Percentiles rank a stretch among this genome's conserved stretches.
These are phyloP conservation scores for Saturnispora silvae DNA, from an alignment of 805 yeast genomes.

Conservation along the genomic window DNA sequence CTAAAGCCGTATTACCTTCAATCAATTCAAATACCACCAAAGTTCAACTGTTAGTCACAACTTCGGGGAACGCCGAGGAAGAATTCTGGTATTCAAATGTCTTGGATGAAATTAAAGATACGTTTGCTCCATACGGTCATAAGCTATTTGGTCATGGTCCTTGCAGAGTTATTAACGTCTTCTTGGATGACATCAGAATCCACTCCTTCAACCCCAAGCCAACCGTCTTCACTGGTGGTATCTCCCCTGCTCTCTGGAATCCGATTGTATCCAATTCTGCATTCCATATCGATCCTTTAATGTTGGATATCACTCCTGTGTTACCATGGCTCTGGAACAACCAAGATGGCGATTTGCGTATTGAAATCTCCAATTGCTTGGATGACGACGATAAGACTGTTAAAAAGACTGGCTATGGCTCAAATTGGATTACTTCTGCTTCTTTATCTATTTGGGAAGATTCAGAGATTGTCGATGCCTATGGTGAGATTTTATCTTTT, in stretches of 20 bases:
- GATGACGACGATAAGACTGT: conserved; percentile 27
- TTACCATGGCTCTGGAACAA: conserved; percentile 59
- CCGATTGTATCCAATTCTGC: conserved; percentile 69
- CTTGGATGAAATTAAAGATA: conserved; percentile 35
- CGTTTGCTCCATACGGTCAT: conserved; percentile 32
- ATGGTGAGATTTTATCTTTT: conserved; percentile 28
- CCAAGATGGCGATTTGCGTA: conserved; percentile 27
- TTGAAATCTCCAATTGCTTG: conserved; percentile 46
- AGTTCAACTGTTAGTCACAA: conserved; percentile 46
- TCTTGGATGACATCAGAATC: conserved; percentile 46
- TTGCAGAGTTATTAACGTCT: conserved; percentile 53
- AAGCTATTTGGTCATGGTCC: conserved; percentile 57
- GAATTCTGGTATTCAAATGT: conserved; percentile 74
- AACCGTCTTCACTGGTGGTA: conserved; percentile 70
- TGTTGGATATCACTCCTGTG: conserved; percentile 59
- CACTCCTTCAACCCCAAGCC: conserved; percentile 62
- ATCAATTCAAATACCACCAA: conserved; percentile 49
- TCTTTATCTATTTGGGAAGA: conserved; percentile 46
- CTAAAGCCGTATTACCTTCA: conserved; percentile 32
- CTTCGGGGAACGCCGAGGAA: conserved; percentile 69
- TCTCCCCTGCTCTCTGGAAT: conserved; percentile 71
- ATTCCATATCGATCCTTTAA: conserved; percentile 62
- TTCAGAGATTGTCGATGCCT: conserved; percentile 26
- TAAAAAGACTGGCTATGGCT: conserved; percentile 29
- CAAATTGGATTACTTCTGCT: conserved; percentile 54